Conservation (phyloP, 495 filamentous ascomycete species). For the Penicillium macrosclerotiorum region DNA sequence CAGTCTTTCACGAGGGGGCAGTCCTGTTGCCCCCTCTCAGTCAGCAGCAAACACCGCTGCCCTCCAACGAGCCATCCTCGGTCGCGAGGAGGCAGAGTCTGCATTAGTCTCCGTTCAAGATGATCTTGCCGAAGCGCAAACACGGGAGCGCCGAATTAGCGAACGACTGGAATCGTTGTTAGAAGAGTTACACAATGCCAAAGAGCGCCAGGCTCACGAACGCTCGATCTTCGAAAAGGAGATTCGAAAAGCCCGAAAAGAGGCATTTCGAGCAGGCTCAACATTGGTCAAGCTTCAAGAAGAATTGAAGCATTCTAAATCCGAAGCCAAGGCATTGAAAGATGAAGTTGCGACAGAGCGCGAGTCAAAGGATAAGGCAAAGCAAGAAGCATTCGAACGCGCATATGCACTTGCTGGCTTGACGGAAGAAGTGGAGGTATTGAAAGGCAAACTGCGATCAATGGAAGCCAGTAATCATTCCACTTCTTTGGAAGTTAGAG, state of each 20-base stretch:
- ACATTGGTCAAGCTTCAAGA: slow-evolving; percentile 75
- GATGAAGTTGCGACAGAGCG: slow-evolving; percentile 53
- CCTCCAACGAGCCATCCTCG: slow-evolving; percentile 75
- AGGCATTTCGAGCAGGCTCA: slow-evolving; percentile 80
- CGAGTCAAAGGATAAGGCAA: slow-evolving; percentile 49
- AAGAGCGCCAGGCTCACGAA: slow-evolving; percentile 73
- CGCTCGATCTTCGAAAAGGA: slow-evolving; percentile 81
- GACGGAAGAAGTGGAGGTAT: slow-evolving; percentile 68
- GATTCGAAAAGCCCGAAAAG: slow-evolving; percentile 75
- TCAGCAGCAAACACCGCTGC: slow-evolving; percentile 59
- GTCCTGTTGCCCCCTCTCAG: slow-evolving; percentile 55
- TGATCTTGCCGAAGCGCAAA: slow-evolving; percentile 67
- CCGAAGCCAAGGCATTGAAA: slow-evolving; percentile 49
- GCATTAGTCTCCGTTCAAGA: slow-evolving; percentile 55
- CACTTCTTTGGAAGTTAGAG: slow-evolving; percentile 29
- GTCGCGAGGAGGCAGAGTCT: slow-evolving; percentile 74
- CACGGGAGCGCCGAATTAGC: slow-evolving; percentile 68
- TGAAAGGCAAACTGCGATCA: slow-evolving; percentile 59
- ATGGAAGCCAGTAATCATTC: slow-evolving; percentile 61
- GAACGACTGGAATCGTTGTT: slow-evolving; percentile 76
- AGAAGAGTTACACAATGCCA: slow-evolving; percentile 71
- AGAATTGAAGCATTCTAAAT: slow-evolving; percentile 69
- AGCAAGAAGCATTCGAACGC: slow-evolving; percentile 75
- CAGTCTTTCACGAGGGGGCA: slow-evolving; percentile 59
- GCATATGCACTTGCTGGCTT: slow-evolving; percentile 70